These are phyloP conservation scores for Neurospora pannonica DNA, from an alignment of 495 filamentous ascomycete species.

Conservation along the genomic window DNA sequence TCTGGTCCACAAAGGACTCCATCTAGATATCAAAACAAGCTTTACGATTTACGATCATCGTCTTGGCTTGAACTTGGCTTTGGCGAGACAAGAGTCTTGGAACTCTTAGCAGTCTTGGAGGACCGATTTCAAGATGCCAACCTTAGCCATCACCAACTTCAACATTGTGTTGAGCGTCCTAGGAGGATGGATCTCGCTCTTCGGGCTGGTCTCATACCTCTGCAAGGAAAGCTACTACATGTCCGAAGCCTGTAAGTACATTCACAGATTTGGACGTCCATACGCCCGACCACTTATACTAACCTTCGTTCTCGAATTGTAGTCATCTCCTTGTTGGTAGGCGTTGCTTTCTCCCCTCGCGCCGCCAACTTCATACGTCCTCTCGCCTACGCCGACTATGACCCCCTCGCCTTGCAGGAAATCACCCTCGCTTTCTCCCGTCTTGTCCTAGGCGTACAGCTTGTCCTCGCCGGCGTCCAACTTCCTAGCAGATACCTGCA, in stretches of 20 bases:
- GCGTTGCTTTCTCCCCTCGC: slow-evolving; percentile 67
- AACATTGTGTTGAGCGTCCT: slow-evolving; percentile 77
- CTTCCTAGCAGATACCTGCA: slow-evolving; percentile 78
- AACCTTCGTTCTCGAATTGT: neutral
- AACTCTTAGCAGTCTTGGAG: neutral
- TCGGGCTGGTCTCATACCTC: slow-evolving; percentile 80
- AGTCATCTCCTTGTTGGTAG: slow-evolving; percentile 80
- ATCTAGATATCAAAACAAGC: slow-evolving; percentile 13
- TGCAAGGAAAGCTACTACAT: slow-evolving; percentile 87
- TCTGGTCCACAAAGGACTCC: neutral
- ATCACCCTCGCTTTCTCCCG: slow-evolving; percentile 74
- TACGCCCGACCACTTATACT: neutral
- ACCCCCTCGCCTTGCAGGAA: slow-evolving; percentile 29
- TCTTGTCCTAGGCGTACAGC: slow-evolving; percentile 82
- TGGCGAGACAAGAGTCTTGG: neutral
- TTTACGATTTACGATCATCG: neutral
- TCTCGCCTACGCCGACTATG: slow-evolving; percentile 59
- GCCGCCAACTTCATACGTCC: slow-evolving; percentile 71
- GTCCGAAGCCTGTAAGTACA: slow-evolving; percentile 70
- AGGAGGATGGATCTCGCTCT: slow-evolving; percentile 81
- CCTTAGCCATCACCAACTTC: slow-evolving; percentile 70
- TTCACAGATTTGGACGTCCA: neutral
- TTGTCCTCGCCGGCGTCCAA: slow-evolving; percentile 84
- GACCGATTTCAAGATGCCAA: slow-evolving; percentile 53
- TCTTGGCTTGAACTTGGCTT: neutral